Evolutionary conservation across 192 early-diverging fungal species (phyloP).

Genomic region (Coemansia sp.): DNA sequence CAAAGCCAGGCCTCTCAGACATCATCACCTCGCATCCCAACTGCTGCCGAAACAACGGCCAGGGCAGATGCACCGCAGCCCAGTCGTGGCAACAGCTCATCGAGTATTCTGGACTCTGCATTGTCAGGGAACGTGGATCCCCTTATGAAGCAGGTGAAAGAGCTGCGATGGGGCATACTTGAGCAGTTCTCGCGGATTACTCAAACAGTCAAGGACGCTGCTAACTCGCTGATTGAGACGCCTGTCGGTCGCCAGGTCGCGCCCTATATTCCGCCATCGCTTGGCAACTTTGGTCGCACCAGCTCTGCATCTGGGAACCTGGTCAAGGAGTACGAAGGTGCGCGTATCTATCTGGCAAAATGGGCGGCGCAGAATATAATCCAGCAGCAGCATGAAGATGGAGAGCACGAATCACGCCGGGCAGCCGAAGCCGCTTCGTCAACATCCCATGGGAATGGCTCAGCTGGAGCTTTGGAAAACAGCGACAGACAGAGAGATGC

Average conservation of each 20-base stretch:
- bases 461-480: not conserved
- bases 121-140: slow-evolving; percentile 54
- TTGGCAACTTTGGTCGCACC: slow-evolving; percentile 58
- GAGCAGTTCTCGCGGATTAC: slow-evolving; percentile 78
- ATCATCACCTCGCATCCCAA: not conserved
- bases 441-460: not conserved
- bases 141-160: slow-evolving; percentile 59
- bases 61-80: slow-evolving; percentile 25
- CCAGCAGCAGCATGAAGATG: slow-evolving; percentile 54
- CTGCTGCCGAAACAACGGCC: slow-evolving; percentile 3
- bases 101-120: slow-evolving; percentile 31
- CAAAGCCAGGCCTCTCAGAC: not conserved
- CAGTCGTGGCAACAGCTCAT: slow-evolving; percentile 17
- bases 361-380: slow-evolving; percentile 69
- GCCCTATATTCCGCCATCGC: slow-evolving; percentile 51
- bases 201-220: slow-evolving; percentile 66
- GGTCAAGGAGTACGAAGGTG: slow-evolving; percentile 79
- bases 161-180: slow-evolving; percentile 71
- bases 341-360: slow-evolving; percentile 73
- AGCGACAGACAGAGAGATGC: slow-evolving; percentile 9
- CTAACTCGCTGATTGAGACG: slow-evolving; percentile 56
- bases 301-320: slow-evolving; percentile 60
- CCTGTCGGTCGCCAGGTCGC: slow-evolving; percentile 53
- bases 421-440: slow-evolving; percentile 8
- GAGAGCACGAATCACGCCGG: slow-evolving; percentile 38